Evolutionary conservation across 768 basidiomycete genomes (phyloP).

Genomic region (Lactarius quietus): DNA sequence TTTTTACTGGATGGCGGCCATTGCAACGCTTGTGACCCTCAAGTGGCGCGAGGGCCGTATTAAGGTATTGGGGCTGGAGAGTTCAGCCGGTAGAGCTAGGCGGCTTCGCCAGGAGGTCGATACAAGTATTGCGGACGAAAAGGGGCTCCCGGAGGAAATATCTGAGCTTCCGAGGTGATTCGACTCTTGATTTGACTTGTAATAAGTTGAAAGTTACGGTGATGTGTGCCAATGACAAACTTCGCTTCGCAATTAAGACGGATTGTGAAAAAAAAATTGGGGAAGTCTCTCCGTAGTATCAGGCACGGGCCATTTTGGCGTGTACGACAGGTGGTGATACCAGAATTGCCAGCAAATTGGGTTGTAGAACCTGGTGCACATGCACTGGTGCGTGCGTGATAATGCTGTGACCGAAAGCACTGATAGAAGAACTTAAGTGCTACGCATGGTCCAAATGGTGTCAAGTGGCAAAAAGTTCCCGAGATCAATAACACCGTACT

Average conservation of each 20-base stretch:
- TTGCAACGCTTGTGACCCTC: conserved; percentile 59
- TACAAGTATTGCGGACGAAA: conserved; percentile 1
- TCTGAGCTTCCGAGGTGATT: conserved; percentile 17
- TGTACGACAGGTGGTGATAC: neutral
- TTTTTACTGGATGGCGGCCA: conserved; percentile 88
- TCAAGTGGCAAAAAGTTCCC: no score
- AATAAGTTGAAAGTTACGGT: neutral
- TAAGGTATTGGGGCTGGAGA: conserved; percentile 15
- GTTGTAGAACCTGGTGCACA: neutral
- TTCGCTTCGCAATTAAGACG: neutral
- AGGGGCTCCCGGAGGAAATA: conserved; percentile 3
- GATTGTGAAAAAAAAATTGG: neutral
- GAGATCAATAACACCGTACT: no score
- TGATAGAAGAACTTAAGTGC: no score
- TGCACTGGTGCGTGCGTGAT: no score
- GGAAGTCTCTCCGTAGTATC: neutral
- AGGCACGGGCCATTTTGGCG: neutral
- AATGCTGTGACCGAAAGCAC: neutral
- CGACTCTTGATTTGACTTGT: neutral
- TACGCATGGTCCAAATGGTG: no score
- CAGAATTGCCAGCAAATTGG: neutral
- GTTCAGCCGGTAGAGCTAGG: conserved; percentile 16
- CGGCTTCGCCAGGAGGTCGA: conserved; percentile 7
- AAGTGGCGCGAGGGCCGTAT: conserved; percentile 47
- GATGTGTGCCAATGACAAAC: neutral